A percentile compares a stretch with the other conserved stretches of the same genome.
Evolutionary conservation across 169 alveolate species (phyloP).

Genomic region (Babesia bigemina): DNA sequence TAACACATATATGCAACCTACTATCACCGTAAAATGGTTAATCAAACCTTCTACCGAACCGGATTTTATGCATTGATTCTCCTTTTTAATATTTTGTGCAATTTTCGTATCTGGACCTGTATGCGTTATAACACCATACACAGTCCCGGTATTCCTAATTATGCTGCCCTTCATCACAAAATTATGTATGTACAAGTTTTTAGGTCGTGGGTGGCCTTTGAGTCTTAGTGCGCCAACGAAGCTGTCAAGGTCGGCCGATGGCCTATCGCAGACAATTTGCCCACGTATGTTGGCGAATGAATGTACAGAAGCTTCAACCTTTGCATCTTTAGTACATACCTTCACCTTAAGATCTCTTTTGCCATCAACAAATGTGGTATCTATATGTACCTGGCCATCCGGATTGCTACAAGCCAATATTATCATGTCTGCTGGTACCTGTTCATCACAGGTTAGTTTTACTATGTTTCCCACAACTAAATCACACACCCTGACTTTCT

Average conservation of each 20-base stretch:
- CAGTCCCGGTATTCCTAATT: conserved; percentile 73
- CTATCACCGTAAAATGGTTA: conserved; percentile 63
- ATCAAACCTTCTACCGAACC: conserved; percentile 72
- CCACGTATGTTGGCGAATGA: conserved; percentile 72
- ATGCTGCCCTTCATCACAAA: conserved; percentile 78
- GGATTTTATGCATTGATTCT: conserved; percentile 26
- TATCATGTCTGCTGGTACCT: conserved; percentile 79
- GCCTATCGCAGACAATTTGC: conserved; percentile 75
- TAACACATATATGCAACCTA: conserved; percentile 37
- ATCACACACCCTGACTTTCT: conserved; percentile 68
- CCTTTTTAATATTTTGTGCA: conserved; percentile 69
- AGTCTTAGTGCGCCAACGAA: conserved; percentile 75
- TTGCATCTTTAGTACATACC: conserved; percentile 72
- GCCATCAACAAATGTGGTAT: conserved; percentile 74
- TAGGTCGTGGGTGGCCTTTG: conserved; percentile 80
- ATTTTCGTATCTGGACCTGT: conserved; percentile 80
- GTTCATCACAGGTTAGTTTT: conserved; percentile 74
- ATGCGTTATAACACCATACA: conserved; percentile 76
- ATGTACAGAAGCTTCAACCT: conserved; percentile 75
- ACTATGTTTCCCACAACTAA: conserved; percentile 78
- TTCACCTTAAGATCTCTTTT: conserved; percentile 72
- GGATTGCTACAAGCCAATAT: conserved; percentile 71
- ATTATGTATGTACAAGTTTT: conserved; percentile 68
- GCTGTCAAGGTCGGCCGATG: conserved; percentile 74
- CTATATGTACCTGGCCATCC: conserved; percentile 77